phyloP scores from a whole-genome alignment of 2,329 filamentous ascomycete species.

The Colletotrichum lupini region DNA sequence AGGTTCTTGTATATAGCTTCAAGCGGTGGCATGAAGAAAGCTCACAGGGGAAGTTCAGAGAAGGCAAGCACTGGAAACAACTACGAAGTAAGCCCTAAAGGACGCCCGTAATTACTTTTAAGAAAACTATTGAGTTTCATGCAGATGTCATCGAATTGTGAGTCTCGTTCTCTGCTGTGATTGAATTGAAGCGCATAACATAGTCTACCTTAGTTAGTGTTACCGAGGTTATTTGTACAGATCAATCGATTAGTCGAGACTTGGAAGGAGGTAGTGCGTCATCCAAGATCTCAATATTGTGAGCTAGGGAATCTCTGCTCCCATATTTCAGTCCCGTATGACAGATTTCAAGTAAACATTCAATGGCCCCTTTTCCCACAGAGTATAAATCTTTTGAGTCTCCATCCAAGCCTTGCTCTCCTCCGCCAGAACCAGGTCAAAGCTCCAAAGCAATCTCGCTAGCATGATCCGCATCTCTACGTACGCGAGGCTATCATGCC shows the following conservation, averaged over 20 bases:
- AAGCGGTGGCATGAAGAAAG: neutral
- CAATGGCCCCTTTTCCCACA: slow-evolving; percentile 25
- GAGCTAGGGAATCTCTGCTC: neutral
- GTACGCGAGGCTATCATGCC: slow-evolving; percentile 50
- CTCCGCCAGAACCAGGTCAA: slow-evolving; percentile 53
- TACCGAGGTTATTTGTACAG: too few relatives aligned
- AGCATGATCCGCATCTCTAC: slow-evolving; percentile 61
- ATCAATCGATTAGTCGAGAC: too few relatives aligned
- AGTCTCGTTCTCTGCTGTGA: too few relatives aligned
- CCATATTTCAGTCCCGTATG: neutral
- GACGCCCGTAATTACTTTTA: neutral
- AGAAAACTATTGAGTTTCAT: too few relatives aligned
- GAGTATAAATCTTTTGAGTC: slow-evolving; percentile 13
- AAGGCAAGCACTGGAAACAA: neutral
- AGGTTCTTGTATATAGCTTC: neutral
- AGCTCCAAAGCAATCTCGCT: slow-evolving; percentile 56
- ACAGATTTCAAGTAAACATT: slow-evolving; percentile 28
- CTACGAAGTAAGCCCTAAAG: neutral
- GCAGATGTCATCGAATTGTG: too few relatives aligned
- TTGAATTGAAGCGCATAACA: too few relatives aligned
- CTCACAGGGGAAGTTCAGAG: neutral
- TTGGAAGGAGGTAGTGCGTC: too few relatives aligned
- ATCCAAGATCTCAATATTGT: neutral
- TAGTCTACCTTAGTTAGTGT: too few relatives aligned
- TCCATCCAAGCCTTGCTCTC: slow-evolving; percentile 50